phyloP scores from a whole-genome alignment of 345 rosid genomes.

The Camelina neglecta region DNA sequence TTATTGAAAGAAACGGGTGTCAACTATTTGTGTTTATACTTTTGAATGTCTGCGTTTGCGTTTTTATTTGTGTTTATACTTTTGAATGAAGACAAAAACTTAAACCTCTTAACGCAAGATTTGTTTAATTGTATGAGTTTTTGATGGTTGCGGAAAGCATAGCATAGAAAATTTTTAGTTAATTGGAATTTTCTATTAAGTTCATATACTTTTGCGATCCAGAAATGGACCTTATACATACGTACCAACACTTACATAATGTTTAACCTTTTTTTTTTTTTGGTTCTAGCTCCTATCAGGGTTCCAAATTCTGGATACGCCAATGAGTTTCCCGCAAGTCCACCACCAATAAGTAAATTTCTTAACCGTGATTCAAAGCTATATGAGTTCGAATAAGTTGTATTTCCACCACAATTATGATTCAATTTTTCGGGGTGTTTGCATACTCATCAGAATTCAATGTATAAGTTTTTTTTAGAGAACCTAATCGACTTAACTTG shows the following conservation, averaged over 20 bases:
- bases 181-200: too few species aligned
- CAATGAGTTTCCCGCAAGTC: neutral
- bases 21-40: neutral
- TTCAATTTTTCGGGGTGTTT: neutral
- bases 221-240: too few species aligned
- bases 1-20: neutral
- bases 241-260: neutral
- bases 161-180: too few species aligned
- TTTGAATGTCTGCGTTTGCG: neutral
- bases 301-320: neutral
- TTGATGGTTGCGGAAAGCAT: too few species aligned
- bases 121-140: too few species aligned
- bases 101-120: neutral
- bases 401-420: too few species aligned
- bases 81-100: neutral
- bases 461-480: neutral
- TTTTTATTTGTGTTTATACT: neutral
- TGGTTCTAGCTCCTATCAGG: too few species aligned
- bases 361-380: neutral
- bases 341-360: constrained; percentile 4
- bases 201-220: too few species aligned
- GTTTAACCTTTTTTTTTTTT: neutral
- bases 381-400: neutral
- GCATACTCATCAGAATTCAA: too few species aligned
- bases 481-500: too few species aligned